Evolutionary conservation across 805 yeast species (phyloP).

Genomic region (Teunomyces panamensis): DNA sequence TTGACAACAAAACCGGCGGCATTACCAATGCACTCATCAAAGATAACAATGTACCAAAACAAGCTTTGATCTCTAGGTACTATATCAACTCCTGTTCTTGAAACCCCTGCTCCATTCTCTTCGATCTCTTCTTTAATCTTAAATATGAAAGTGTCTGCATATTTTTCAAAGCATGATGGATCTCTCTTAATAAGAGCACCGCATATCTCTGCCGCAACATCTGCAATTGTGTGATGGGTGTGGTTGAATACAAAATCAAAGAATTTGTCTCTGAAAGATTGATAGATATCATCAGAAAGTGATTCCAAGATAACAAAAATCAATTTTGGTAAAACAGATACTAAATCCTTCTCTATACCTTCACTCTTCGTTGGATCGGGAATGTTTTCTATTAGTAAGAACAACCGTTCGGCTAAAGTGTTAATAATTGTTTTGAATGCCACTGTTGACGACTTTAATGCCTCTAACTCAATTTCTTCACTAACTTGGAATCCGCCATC

Average conservation of each 20-base stretch:
- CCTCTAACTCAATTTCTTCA: slow-evolving; percentile 45
- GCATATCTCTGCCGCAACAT: slow-evolving; percentile 66
- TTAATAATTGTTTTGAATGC: slow-evolving; percentile 61
- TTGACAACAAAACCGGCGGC: slow-evolving; percentile 53
- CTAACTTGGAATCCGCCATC: slow-evolving; percentile 38
- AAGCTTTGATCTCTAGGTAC: slow-evolving; percentile 77
- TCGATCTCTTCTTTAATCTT: slow-evolving; percentile 63
- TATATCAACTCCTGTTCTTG: slow-evolving; percentile 63
- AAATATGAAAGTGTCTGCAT: slow-evolving; percentile 45
- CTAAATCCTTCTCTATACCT: slow-evolving; percentile 49
- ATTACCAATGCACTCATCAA: slow-evolving; percentile 69
- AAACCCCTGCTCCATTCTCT: slow-evolving; percentile 78
- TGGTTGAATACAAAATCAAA: slow-evolving; percentile 59
- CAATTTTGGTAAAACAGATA: slow-evolving; percentile 35
- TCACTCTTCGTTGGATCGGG: slow-evolving; percentile 55
- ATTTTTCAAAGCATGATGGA: slow-evolving; percentile 43
- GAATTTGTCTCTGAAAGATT: slow-evolving; percentile 43
- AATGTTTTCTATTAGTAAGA: slow-evolving; percentile 63
- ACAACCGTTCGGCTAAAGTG: slow-evolving; percentile 55
- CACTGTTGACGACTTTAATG: slow-evolving; percentile 71
- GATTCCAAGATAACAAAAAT: slow-evolving; percentile 47
- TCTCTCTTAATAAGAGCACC: slow-evolving; percentile 70
- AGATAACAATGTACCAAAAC: slow-evolving; percentile 64
- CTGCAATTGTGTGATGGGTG: slow-evolving; percentile 58
- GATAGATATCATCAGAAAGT: slow-evolving; percentile 54